These are phyloP conservation scores for Fonsecaea multimorphosa DNA, from an alignment of 2,329 filamentous ascomycete genomes.

Conservation along the genomic window DNA sequence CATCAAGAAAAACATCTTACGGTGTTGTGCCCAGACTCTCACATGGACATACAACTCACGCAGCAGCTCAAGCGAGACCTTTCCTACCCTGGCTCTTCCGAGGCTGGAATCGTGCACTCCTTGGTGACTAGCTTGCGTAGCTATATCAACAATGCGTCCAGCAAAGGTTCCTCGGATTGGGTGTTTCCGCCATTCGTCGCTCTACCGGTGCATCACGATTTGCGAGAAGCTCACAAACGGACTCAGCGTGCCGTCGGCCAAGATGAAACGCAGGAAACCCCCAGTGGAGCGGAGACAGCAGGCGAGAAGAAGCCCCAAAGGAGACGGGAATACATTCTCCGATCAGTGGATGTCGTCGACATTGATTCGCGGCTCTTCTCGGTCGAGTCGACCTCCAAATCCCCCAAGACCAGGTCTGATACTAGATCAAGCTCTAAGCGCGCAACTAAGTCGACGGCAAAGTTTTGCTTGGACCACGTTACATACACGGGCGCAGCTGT, in stretches of 20 bases:
- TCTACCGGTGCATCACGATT: slow-evolving; percentile 10
- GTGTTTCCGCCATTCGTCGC: slow-evolving; percentile 31
- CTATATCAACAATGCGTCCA: slow-evolving; percentile 19
- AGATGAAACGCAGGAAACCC: background rate
- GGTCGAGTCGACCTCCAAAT: background rate
- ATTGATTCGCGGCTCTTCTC: slow-evolving; percentile 27
- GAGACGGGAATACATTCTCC: slow-evolving; percentile 27
- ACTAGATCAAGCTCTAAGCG: background rate
- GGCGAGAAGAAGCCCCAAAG: background rate
- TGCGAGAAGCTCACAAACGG: slow-evolving; percentile 2
- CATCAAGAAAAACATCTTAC: slow-evolving; percentile 20
- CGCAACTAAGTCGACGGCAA: background rate
- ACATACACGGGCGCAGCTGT: slow-evolving; percentile 27
- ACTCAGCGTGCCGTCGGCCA: background rate
- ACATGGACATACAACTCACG: slow-evolving; percentile 24
- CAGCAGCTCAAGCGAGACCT: slow-evolving; percentile 28
- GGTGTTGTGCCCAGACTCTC: slow-evolving; percentile 22
- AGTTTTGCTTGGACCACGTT: slow-evolving; percentile 28
- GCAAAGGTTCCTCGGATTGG: slow-evolving; percentile 22
- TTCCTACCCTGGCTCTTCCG: slow-evolving; percentile 16
- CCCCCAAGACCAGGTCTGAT: background rate
- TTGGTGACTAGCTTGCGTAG: slow-evolving; percentile 10
- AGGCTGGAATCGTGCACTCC: background rate
- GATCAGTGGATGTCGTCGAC: slow-evolving; percentile 30
- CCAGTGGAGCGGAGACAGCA: background rate